Conservation (phyloP, 306 rosid genomes). For the Gleditsia sinensis region DNA sequence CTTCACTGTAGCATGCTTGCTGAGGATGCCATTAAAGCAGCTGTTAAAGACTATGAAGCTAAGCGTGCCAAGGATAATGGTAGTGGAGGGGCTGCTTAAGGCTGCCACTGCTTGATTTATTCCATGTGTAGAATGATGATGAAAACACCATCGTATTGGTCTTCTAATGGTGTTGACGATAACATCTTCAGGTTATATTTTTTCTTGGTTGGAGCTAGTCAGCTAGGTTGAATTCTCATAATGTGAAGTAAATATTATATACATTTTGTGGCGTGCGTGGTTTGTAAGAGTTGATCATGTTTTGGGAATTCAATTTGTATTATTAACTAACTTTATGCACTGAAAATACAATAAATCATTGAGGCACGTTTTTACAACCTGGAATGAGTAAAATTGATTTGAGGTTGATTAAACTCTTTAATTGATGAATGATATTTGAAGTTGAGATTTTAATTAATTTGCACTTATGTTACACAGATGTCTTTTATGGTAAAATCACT, state of each 20-base stretch:
- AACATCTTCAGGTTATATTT: slow-evolving; percentile 12
- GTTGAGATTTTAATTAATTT: too few species aligned
- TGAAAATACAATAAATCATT: background rate
- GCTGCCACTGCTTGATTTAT: slow-evolving; percentile 43
- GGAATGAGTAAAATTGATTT: too few species aligned
- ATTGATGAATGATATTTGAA: too few species aligned
- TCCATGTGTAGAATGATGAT: slow-evolving; percentile 20
- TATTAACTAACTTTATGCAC: background rate
- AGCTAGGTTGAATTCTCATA: background rate
- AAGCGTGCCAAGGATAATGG: slow-evolving; percentile 48
- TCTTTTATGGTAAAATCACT: too few species aligned
- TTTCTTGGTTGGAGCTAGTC: slow-evolving; percentile 28
- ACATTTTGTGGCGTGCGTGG: background rate
- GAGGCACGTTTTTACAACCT: background rate
- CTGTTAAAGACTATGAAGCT: slow-evolving; percentile 84
- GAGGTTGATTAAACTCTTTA: too few species aligned
- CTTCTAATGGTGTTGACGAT: background rate
- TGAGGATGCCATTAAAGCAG: slow-evolving; percentile 99
- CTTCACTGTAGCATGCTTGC: slow-evolving; percentile 99
- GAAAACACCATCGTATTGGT: slow-evolving; percentile 15
- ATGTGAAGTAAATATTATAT: slow-evolving; percentile 26
- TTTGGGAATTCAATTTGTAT: background rate
- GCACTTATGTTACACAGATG: too few species aligned
- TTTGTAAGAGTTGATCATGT: slow-evolving; percentile 20
- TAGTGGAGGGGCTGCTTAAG: slow-evolving; percentile 33